phyloP scores from a whole-genome alignment of 2,329 filamentous ascomycete species.

The Ophiostoma pallidulum region DNA sequence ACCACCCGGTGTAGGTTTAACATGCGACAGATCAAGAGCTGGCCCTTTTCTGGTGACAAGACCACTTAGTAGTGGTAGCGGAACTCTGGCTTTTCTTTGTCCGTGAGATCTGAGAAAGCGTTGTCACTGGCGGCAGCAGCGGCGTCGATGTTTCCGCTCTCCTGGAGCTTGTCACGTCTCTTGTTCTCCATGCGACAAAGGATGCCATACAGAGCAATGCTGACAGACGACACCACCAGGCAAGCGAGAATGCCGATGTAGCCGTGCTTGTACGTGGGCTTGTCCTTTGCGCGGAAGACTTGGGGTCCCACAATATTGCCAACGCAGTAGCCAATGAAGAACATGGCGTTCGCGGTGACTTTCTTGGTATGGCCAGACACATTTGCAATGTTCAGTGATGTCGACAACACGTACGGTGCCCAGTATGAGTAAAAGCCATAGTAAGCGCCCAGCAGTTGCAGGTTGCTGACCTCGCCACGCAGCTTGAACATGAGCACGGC shows the following conservation, averaged over 20 bases:
- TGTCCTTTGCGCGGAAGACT: conserved; percentile 43
- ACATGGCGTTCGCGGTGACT: conserved; percentile 9
- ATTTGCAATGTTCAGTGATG: conserved; percentile 31
- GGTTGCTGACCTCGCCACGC: neutral
- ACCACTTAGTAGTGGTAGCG: conserved; percentile 3
- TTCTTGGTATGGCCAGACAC: conserved; percentile 13
- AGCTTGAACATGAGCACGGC: conserved; percentile 9
- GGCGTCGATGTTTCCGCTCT: conserved; percentile 17
- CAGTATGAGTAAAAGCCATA: conserved; percentile 9
- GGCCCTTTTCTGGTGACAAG: too few relatives aligned
- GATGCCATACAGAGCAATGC: conserved; percentile 22
- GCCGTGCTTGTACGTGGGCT: conserved; percentile 40
- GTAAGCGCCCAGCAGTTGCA: conserved; percentile 4
- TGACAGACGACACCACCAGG: conserved; percentile 29
- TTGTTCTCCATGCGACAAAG: conserved; percentile 40
- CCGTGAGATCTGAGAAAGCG: conserved; percentile 25
- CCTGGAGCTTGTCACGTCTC: conserved; percentile 17
- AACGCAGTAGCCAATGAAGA: conserved; percentile 27
- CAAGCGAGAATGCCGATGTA: conserved; percentile 44
- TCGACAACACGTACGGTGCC: conserved; percentile 5
- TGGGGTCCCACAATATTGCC: conserved; percentile 50
- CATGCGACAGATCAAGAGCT: too few relatives aligned
- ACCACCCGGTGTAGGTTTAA: too few relatives aligned
- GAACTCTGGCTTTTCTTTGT: conserved; percentile 21
- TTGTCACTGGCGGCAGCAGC: conserved; percentile 20